Conservation (phyloP, 163 green algal genomes). For the Scenedesmus sp. region DNA sequence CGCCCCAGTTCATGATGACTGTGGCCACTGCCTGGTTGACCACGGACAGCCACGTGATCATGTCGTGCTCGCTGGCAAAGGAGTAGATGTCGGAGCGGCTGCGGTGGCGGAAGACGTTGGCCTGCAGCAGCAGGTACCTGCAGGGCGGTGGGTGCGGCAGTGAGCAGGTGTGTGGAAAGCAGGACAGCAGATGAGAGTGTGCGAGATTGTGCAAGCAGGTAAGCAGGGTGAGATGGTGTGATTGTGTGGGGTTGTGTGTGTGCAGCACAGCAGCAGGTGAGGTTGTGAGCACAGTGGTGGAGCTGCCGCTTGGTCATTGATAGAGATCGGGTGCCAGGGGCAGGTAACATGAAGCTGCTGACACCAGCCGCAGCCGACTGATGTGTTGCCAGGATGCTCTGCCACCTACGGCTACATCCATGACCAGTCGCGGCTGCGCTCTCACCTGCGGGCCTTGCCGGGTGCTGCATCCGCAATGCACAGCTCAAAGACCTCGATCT, state of each 20-base stretch:
- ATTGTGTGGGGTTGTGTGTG: no score
- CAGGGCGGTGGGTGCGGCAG: no score
- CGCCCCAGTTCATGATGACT: slow-evolving; percentile 28
- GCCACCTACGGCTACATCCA: neutral
- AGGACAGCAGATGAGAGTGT: neutral
- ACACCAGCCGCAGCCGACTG: no score
- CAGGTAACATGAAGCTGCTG: no score
- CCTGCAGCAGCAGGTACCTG: slow-evolving; percentile 52
- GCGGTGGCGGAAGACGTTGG: slow-evolving; percentile 54
- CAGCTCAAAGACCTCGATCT: slow-evolving; percentile 47
- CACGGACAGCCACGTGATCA: slow-evolving; percentile 56
- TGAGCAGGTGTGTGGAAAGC: neutral
- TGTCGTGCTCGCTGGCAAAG: slow-evolving; percentile 53
- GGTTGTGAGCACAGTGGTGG: no score
- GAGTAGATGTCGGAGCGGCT: slow-evolving; percentile 57
- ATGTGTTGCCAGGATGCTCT: no score
- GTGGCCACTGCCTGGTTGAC: slow-evolving; percentile 53
- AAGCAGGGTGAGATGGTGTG: no score
- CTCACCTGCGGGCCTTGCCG: slow-evolving; percentile 35
- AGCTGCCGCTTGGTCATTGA: no score
- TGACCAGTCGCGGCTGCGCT: no score
- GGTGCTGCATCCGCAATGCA: slow-evolving; percentile 6
- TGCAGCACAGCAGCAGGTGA: no score
- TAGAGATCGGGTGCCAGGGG: no score
- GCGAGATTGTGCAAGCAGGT: no score